These are phyloP conservation scores for Penicillium steckii DNA, from an alignment of 495 filamentous ascomycete genomes.

Conservation along the genomic window DNA sequence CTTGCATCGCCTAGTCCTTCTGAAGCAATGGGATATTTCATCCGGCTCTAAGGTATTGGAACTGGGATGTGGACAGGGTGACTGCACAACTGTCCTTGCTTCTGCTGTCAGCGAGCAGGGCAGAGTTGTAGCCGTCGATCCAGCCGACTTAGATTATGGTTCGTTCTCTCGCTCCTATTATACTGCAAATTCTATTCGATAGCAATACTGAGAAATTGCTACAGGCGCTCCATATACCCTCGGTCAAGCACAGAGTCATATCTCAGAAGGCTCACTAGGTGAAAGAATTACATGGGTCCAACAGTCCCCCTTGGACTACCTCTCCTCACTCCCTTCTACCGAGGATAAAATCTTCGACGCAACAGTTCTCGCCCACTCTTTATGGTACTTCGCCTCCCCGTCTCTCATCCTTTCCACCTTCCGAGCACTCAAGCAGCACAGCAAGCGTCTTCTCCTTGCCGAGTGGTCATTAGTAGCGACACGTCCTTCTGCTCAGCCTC, in stretches of 20 bases:
- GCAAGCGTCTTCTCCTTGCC: constrained; percentile 33
- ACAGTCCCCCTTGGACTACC: neutral
- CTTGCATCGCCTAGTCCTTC: constrained; percentile 34
- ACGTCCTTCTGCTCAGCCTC: constrained; percentile 16
- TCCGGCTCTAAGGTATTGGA: constrained; percentile 46
- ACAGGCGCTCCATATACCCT: constrained; percentile 34
- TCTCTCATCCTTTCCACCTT: constrained; percentile 23
- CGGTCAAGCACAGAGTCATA: constrained; percentile 33
- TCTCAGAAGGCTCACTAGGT: constrained; percentile 34
- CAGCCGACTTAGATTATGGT: constrained; percentile 49
- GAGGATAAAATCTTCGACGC: constrained; percentile 34
- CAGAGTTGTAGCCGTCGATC: constrained; percentile 48
- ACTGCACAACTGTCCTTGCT: constrained; percentile 47
- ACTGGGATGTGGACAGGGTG: constrained; percentile 56
- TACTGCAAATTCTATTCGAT: neutral
- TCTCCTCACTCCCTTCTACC: neutral
- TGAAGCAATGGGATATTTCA: constrained; percentile 27
- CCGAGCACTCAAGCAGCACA: constrained; percentile 27
- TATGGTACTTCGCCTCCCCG: constrained; percentile 48
- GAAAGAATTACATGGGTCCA: constrained; percentile 27
- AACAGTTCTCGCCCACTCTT: constrained; percentile 46
- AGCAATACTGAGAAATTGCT: constrained; percentile 11
- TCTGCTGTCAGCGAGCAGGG: constrained; percentile 40
- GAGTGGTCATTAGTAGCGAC: constrained; percentile 19
- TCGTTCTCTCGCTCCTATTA: neutral